Evolutionary conservation across 495 filamentous ascomycete species (phyloP).

Genomic region (Tetracladium marchalianum): DNA sequence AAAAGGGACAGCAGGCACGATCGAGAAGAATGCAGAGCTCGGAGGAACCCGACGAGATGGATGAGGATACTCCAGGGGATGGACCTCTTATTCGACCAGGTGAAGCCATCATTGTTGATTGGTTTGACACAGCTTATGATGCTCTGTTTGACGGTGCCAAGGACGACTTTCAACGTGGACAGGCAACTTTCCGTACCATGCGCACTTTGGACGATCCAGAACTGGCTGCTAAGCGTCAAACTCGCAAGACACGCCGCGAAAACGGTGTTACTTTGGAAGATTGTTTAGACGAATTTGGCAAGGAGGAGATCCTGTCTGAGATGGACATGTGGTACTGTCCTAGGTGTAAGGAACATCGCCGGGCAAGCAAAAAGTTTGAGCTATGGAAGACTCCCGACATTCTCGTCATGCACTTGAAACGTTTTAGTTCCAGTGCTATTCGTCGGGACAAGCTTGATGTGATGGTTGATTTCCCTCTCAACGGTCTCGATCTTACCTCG

Average conservation of each 20-base stretch:
- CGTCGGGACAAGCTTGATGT: constrained; percentile 84
- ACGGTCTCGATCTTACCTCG: constrained; percentile 70
- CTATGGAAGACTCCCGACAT: constrained; percentile 95
- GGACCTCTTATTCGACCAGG: constrained; percentile 62
- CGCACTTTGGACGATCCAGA: constrained; percentile 54
- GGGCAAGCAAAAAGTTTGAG: constrained; percentile 91
- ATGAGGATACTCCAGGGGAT: constrained; percentile 27
- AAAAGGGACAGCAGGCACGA: constrained; percentile 13
- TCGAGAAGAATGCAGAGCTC: background rate
- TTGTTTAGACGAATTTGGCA: constrained; percentile 88
- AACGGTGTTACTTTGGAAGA: constrained; percentile 76
- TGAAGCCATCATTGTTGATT: constrained; percentile 81
- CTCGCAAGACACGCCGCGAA: constrained; percentile 52
- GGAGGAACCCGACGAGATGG: background rate
- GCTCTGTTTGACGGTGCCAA: constrained; percentile 52
- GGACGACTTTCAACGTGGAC: constrained; percentile 34
- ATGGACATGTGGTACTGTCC: constrained; percentile 96
- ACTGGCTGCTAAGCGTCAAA: constrained; percentile 47
- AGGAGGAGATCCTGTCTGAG: constrained; percentile 83
- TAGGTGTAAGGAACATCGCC: constrained; percentile 83
- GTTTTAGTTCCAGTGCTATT: constrained; percentile 70
- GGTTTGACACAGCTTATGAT: constrained; percentile 56
- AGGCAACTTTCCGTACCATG: constrained; percentile 40
- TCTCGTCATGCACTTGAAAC: constrained; percentile 87
- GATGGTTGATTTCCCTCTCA: constrained; percentile 83